These are phyloP conservation scores for Vanrija sp. DNA, from an alignment of 1,284 basidiomycete species.

Conservation along the genomic window DNA sequence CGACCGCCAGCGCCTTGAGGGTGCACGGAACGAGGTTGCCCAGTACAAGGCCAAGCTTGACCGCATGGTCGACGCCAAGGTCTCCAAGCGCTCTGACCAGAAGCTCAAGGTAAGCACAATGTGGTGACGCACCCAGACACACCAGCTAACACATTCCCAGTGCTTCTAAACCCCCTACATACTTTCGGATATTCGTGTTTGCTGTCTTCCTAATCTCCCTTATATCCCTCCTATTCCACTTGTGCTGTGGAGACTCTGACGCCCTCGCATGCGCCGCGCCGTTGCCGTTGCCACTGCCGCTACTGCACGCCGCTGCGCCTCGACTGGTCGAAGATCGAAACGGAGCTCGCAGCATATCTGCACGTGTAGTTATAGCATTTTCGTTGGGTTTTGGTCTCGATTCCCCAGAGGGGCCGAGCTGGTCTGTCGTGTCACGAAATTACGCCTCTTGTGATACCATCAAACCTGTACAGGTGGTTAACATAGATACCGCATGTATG, in stretches of 20 bases:
- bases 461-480: slow-evolving; percentile 5
- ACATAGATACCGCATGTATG: slow-evolving; percentile 9
- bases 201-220: background rate
- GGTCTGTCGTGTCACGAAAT: slow-evolving; percentile 8
- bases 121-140: background rate
- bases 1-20: slow-evolving; percentile 35
- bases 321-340: too few relatives aligned
- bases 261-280: too few relatives aligned
- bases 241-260: too few relatives aligned
- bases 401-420: background rate
- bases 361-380: slow-evolving; percentile 17
- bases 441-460: slow-evolving; percentile 9
- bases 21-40: slow-evolving; percentile 35
- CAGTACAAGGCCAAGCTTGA: slow-evolving; percentile 38
- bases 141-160: slow-evolving; percentile 3
- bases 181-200: slow-evolving; percentile 2
- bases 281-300: too few relatives aligned
- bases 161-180: slow-evolving; percentile 20
- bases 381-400: slow-evolving; percentile 7
- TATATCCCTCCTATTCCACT: background rate
- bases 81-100: slow-evolving; percentile 33
- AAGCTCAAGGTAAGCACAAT: slow-evolving; percentile 39
- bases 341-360: background rate
- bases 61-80: slow-evolving; percentile 40
- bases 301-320: too few relatives aligned